Conservation (phyloP, 2,329 filamentous ascomycete species). For the Aspergillus caelatus region DNA sequence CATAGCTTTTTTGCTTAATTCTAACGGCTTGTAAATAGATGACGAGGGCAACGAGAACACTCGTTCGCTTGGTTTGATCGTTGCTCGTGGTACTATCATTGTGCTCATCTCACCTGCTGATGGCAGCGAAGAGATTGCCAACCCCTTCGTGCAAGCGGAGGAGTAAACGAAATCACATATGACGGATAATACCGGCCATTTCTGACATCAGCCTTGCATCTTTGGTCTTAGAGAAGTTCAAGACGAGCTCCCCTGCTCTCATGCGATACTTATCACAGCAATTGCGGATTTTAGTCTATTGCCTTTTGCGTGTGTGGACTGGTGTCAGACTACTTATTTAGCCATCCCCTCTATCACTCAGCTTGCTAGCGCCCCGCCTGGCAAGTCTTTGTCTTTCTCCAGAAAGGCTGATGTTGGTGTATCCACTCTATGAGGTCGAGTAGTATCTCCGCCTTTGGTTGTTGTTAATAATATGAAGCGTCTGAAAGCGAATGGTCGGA, state of each 20-base stretch:
- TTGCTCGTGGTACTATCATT: constrained; percentile 87
- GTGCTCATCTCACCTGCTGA: constrained; percentile 91
- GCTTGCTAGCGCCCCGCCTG: background rate
- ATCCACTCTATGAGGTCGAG: background rate
- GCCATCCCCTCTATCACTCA: background rate
- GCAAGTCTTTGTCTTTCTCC: background rate
- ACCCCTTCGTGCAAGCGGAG: constrained; percentile 81
- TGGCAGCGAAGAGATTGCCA: constrained; percentile 93
- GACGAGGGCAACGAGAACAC: constrained; percentile 88
- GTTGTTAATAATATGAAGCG: background rate
- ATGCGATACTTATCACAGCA: background rate
- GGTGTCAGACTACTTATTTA: background rate
- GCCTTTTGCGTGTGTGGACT: background rate
- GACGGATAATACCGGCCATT: background rate
- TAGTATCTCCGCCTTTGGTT: background rate
- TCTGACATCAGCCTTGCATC: background rate
- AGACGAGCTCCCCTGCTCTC: background rate
- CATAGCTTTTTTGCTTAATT: constrained; percentile 1
- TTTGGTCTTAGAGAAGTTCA: background rate
- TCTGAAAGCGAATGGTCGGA: background rate
- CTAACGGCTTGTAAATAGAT: constrained; percentile 58
- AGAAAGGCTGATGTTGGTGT: constrained; percentile 5
- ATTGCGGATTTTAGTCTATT: background rate
- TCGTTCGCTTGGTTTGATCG: constrained; percentile 80
- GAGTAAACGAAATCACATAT: constrained; percentile 50